Evolutionary conservation across 2,329 filamentous ascomycete genomes (phyloP), one percentile per base, ranked within the genome.

Genomic region (Venturia aucupariae): DNA sequence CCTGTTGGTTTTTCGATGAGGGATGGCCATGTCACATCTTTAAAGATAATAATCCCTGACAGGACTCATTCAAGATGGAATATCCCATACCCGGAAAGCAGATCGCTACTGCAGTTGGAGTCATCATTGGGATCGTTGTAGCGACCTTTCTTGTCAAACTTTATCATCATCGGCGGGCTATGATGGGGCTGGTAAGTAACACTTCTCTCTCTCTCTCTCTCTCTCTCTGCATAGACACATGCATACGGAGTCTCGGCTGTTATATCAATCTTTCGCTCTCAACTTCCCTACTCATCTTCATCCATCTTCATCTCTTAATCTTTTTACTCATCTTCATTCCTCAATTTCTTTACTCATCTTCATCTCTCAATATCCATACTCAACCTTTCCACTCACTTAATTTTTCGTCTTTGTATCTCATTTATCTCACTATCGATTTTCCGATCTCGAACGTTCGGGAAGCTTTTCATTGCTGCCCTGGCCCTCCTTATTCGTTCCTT

Each of bases 161-260:
- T 5, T 55, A 39, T 24, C 30, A 27, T 13, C 46, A 57, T 41
- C 32, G 62, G 19, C 46, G 62, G 6, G 35, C 32, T 38, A 64
- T 64, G 62, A 64, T 55, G 35, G 62, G 62, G 2, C 17, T 64
- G 62, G 62, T 64, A 42, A 55, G 62, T 51, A 3, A 51, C 10
- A 27, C 8, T 46, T 11, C 19, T 22, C 10, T 46, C 44, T 44
- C 41, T 44, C 19, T n/a, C n/a, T n/a, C n/a, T n/a, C n/a, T n/a
- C n/a, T n/a, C n/a, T n/a, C n/a, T n/a, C n/a, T n/a, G n/a, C n/a
- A n/a, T n/a, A n/a, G n/a, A n/a, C n/a, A n/a, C n/a, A n/a, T n/a
- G n/a, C n/a, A n/a, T n/a, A n/a, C n/a, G n/a, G n/a, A 44, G 17
- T 44, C 41, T 4, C 17, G 17, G 17, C 5, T 44, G 19, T 17